Base-by-base conservation (phyloP, 805 yeast species). In the Yarrowia sp. region DNA sequence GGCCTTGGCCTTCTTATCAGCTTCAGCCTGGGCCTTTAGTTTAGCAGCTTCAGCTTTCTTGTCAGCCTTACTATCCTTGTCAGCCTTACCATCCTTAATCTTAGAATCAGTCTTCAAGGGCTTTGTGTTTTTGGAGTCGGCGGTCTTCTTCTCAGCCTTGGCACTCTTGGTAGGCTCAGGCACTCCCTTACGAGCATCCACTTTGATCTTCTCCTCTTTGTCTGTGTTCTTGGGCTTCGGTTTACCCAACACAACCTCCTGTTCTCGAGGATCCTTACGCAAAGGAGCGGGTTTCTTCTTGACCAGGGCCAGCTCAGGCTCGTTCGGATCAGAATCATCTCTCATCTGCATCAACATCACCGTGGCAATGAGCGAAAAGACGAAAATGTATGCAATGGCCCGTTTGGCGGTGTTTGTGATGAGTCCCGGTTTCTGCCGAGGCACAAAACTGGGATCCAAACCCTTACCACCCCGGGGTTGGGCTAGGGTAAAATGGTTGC, bases 391-490 rank as follows among this genome's bases (percentile, higher is more conserved):
- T 38, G 56, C 67, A 38, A 63, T 63, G 55, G 67, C 67, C 26
- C 67, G 55, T 41, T 49, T 63, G 55, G 67, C 56, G 26, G 67
- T 49, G 56, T 53, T 63, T 10, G 67, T 63, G 56, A 63, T 48
- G 38, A 48, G 12, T 2, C 67, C 67, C 14, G 56, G 46, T n/a
- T 48, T 63, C n/a, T 59, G 65, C 3, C 67, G 67, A 26, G 67
- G 67, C 43, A 63, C 56, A 49, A 63, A 63, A 14, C 9, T 14
- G 16, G 67, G 67, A 40, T 63, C 56, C n/a, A 63, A 56, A 38
- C 56, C 67, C 16, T 48, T 63, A 40, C 56, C 67, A 2, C 22
- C 19, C 3, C 67, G 46, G 2, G 50, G 52, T n/a, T n/a, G 26
- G 14, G 52, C 52, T n/a, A 59, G 41, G 8, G 55, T 38, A 36